Percentiles rank a stretch among this genome's conserved stretches.
phyloP scores from a whole-genome alignment of 768 basidiomycete genomes.

The Rhizopogon vinicolor region DNA sequence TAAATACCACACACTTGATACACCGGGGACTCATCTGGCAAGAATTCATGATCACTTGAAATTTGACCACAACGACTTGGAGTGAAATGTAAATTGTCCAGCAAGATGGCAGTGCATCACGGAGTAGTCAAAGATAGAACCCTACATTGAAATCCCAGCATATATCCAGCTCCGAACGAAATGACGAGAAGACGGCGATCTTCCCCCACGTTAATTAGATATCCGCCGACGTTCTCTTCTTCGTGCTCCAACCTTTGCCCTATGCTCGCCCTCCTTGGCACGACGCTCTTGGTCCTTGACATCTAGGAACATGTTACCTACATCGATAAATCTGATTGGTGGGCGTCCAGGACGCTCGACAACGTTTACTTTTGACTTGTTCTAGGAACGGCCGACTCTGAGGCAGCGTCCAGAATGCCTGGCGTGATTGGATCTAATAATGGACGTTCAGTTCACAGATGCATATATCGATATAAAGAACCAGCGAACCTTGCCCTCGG shows the following conservation, averaged over 20 bases:
- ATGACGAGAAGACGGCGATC: background rate
- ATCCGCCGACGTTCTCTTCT: slow-evolving; percentile 12
- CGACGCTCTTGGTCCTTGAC: slow-evolving; percentile 47
- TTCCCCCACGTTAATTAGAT: background rate
- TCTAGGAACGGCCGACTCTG: slow-evolving; percentile 31
- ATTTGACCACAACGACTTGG: background rate
- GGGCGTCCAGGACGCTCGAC: slow-evolving; percentile 42
- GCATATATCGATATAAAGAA: background rate
- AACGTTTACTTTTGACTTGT: slow-evolving; percentile 33
- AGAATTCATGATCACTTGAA: too few species aligned
- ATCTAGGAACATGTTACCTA: slow-evolving; percentile 68
- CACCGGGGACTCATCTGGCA: background rate
- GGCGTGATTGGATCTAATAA: slow-evolving; percentile 61
- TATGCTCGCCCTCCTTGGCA: slow-evolving; percentile 44
- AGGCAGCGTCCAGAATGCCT: slow-evolving; percentile 45
- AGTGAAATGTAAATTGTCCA: background rate
- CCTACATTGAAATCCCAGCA: too few species aligned
- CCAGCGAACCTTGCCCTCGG: slow-evolving; percentile 58
- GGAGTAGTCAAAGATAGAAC: too few species aligned
- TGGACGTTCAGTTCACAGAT: background rate
- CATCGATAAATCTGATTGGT: slow-evolving; percentile 64
- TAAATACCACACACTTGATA: background rate
- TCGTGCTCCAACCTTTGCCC: slow-evolving; percentile 30
- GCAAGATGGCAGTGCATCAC: background rate
- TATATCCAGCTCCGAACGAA: background rate